These are phyloP conservation scores for Dioszegia hungarica DNA, from an alignment of 768 basidiomycete species.

Conservation along the genomic window DNA sequence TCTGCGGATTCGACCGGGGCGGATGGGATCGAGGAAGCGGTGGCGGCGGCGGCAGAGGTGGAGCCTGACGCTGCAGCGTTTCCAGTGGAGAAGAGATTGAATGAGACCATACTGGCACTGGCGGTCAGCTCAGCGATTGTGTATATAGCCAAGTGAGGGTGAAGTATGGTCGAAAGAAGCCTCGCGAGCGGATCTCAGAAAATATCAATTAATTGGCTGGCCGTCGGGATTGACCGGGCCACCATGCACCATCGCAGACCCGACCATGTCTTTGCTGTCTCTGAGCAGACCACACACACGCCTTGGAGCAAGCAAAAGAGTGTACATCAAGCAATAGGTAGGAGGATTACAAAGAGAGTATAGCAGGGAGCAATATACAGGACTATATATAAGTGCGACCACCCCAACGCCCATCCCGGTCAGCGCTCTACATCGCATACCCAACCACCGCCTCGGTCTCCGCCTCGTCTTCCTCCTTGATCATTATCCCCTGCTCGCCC, in stretches of 20 bases:
- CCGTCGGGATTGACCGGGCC: neutral
- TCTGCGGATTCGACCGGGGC: conserved; percentile 19
- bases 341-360: neutral
- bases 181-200: no score
- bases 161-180: no score
- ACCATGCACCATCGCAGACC: no score
- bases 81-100: neutral
- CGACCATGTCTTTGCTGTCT: no score
- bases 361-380: no score
- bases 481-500: neutral
- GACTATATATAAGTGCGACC: no score
- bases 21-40: neutral
- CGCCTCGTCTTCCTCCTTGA: conserved; percentile 1
- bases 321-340: neutral
- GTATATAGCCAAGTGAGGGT: no score
- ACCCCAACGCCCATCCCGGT: no score
- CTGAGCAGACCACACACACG: no score
- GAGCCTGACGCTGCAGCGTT: conserved; percentile 3
- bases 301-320: no score
- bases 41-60: neutral
- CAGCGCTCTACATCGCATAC: neutral
- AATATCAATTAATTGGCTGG: no score
- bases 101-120: neutral
- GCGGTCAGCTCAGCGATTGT: neutral
- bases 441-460: neutral